Conservation (phyloP, 257 asterid genomes). For the Solanum gracilifrons region DNA sequence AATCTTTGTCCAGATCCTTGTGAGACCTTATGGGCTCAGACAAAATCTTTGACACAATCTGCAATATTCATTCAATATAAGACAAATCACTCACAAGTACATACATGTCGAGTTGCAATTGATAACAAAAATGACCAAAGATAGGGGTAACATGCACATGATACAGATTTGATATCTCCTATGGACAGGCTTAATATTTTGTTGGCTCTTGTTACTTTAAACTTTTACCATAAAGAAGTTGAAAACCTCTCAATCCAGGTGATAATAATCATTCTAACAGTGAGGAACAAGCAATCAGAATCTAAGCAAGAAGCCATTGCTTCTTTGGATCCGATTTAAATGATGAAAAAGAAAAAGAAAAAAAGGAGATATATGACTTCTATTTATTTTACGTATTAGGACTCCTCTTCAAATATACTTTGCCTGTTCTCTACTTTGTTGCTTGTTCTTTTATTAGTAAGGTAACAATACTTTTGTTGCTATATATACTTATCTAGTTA, state of each 20-base stretch:
- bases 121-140: neutral
- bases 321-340: neutral
- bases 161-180: neutral
- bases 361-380: neutral
- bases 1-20: slow-evolving; percentile 96
- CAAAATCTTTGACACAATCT: slow-evolving; percentile 80
- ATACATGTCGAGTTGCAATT: neutral
- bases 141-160: neutral
- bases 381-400: neutral
- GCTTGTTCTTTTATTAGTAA: neutral
- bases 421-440: neutral
- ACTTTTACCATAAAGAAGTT: neutral
- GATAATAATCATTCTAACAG: neutral
- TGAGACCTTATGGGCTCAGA: slow-evolving; percentile 96
- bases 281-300: neutral
- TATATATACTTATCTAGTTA: neutral
- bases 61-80: slow-evolving; percentile 6
- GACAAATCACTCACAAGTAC: neutral
- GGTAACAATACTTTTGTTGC: neutral
- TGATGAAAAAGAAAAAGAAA: neutral
- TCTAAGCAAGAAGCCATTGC: neutral
- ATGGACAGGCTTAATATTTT: neutral
- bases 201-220: neutral
- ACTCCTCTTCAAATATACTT: neutral
- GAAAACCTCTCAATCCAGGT: neutral